Evolutionary conservation across 2,329 filamentous ascomycete species (phyloP).

Genomic region (Mycosphaerella sp.): DNA sequence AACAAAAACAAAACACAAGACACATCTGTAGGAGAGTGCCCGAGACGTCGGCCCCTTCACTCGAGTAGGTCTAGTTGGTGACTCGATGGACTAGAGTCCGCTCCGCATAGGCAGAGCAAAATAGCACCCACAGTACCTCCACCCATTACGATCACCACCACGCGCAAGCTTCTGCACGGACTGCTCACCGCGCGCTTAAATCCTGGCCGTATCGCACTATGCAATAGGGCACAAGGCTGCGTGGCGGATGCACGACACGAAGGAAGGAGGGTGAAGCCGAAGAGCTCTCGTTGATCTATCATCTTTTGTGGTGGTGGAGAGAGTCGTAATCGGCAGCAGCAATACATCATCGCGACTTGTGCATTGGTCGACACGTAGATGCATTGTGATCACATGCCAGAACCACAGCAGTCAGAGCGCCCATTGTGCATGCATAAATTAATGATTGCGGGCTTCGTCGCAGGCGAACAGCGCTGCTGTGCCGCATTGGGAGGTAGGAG

Average conservation of each 20-base stretch:
- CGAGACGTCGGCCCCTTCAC: conserved; percentile 4
- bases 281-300: not conserved
- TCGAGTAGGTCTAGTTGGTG: not conserved
- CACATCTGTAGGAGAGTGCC: not conserved
- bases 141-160: not conserved
- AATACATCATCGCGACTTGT: not conserved
- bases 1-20: too few relatives aligned
- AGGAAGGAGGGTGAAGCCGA: not conserved
- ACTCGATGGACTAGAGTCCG: not conserved
- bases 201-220: not conserved
- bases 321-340: not conserved
- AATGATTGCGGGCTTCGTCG: not conserved
- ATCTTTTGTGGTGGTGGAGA: too few relatives aligned
- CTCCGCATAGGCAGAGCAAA: not conserved
- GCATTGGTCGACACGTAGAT: conserved; percentile 1
- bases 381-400: not conserved
- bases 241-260: conserved; percentile 2
- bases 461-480: conserved; percentile 3
- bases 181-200: conserved; percentile 5
- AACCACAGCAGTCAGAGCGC: conserved; percentile 6
- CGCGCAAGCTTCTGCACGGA: not conserved
- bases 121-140: not conserved
- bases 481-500: conserved; percentile 1
- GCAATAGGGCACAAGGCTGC: not conserved
- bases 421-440: conserved; percentile 1